A percentile compares a stretch with the other conserved stretches of the same genome.
Evolutionary conservation across 1,284 basidiomycete genomes (phyloP).

Genomic region (Apiotrichum siamense): DNA sequence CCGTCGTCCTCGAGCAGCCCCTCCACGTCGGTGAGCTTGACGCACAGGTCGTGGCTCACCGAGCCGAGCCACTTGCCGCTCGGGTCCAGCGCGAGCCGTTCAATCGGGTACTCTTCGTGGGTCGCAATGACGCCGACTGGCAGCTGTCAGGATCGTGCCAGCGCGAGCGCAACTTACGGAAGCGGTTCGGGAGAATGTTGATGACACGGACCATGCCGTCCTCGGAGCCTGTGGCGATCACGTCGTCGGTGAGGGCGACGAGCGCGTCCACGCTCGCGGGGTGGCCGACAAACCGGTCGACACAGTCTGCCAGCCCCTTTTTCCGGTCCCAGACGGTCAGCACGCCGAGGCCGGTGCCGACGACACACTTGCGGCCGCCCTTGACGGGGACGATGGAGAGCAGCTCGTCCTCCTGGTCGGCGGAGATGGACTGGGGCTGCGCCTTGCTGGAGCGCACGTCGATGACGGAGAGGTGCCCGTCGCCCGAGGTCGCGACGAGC

Average conservation of each 20-base stretch:
- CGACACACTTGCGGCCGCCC: conserved; percentile 72
- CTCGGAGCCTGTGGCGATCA: conserved; percentile 82
- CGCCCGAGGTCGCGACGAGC: conserved; percentile 81
- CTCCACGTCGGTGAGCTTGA: conserved; percentile 75
- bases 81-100: conserved; percentile 63
- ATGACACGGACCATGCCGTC: conserved; percentile 88
- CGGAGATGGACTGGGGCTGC: conserved; percentile 69
- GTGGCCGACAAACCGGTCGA: conserved; percentile 87
- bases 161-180: conserved; percentile 47
- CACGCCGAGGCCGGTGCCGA: conserved; percentile 88
- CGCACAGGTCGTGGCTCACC: conserved; percentile 80
- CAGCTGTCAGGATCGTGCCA: not conserved
- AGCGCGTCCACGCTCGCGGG: conserved; percentile 81
- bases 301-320: conserved; percentile 75
- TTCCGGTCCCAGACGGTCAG: conserved; percentile 81
- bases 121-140: conserved; percentile 78
- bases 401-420: conserved; percentile 94
- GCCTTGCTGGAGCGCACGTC: conserved; percentile 73
- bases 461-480: conserved; percentile 83
- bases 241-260: conserved; percentile 60
- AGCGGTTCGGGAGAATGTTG: conserved; percentile 80
- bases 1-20: conserved; percentile 55
- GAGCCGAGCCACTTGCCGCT: conserved; percentile 79
- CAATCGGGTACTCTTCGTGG: conserved; percentile 84
- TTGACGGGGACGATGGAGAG: conserved; percentile 78